Conservation (phyloP, 2,329 filamentous ascomycete species). For the Zymoseptoria ardabiliae region DNA sequence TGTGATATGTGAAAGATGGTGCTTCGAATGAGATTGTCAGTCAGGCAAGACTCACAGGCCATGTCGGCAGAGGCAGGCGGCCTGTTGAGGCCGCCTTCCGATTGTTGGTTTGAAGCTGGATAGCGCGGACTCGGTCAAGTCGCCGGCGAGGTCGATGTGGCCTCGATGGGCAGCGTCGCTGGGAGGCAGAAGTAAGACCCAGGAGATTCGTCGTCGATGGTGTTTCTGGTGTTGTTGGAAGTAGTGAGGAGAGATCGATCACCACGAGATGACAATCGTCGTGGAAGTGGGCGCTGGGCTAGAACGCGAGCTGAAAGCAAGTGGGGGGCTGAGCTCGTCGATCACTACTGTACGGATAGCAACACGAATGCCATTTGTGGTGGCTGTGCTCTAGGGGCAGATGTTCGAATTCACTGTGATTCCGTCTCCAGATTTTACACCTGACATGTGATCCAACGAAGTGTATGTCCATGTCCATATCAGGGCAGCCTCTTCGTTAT, state of each 20-base stretch:
- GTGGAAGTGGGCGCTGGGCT: too few relatives aligned
- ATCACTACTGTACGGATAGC: too few relatives aligned
- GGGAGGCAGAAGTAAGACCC: not conserved
- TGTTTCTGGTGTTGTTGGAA: too few relatives aligned
- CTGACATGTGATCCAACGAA: not conserved
- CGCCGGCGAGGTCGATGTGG: too few relatives aligned
- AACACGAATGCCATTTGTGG: too few relatives aligned
- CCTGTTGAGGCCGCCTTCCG: slow-evolving; percentile 10
- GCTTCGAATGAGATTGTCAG: not conserved
- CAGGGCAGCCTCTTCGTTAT: not conserved
- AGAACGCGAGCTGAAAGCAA: too few relatives aligned
- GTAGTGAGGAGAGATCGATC: not conserved
- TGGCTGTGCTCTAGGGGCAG: too few relatives aligned
- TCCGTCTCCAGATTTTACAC: not conserved
- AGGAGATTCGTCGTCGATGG: not conserved
- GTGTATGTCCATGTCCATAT: not conserved
- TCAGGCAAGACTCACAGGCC: slow-evolving; percentile 11
- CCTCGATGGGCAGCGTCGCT: not conserved
- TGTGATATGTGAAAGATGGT: not conserved
- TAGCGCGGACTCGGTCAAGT: not conserved
- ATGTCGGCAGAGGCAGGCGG: slow-evolving; percentile 6
- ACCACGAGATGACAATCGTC: too few relatives aligned
- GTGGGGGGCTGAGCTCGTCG: too few relatives aligned
- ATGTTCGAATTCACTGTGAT: too few relatives aligned
- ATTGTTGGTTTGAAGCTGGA: slow-evolving; percentile 2